phyloP scores from a whole-genome alignment of 2,329 filamentous ascomycete species.

The Grosmannia serpens region DNA sequence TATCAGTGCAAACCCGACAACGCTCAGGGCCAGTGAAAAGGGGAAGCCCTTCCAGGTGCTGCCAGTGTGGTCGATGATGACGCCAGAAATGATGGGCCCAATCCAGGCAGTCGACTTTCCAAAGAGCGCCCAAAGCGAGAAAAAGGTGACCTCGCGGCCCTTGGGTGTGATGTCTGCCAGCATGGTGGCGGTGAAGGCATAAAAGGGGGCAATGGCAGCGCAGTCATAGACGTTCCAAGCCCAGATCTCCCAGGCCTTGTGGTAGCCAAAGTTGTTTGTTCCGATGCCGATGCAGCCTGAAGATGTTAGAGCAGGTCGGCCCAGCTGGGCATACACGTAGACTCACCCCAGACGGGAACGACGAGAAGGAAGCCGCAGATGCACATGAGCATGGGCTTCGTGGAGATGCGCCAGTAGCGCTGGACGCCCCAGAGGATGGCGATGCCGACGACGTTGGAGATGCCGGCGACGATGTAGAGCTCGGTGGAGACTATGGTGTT shows the following conservation, averaged over 20 bases:
- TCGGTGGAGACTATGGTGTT: constrained; percentile 2
- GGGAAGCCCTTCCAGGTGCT: constrained; percentile 3
- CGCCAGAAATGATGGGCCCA: background rate
- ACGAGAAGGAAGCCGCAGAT: background rate
- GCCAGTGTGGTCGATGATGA: constrained; percentile 1
- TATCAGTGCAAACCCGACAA: background rate
- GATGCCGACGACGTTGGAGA: constrained; percentile 1
- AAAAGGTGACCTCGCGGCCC: constrained; percentile 1
- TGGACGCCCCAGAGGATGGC: constrained; percentile 1
- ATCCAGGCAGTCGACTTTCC: constrained; percentile 1
- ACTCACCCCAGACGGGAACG: background rate
- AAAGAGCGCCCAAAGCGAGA: background rate
- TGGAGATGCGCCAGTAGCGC: constrained; percentile 1
- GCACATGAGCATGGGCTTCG: constrained; percentile 1
- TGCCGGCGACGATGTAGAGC: background rate
- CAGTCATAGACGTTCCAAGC: constrained; percentile 2
- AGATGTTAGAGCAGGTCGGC: background rate
- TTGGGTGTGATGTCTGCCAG: background rate
- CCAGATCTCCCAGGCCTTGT: constrained; percentile 2
- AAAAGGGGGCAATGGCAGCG: background rate
- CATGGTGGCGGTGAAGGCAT: constrained; percentile 1
- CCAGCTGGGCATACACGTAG: background rate
- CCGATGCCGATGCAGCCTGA: constrained; percentile 1
- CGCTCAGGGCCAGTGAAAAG: background rate
- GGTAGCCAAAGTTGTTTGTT: constrained; percentile 1